Conservation (phyloP, 768 basidiomycete genomes). For the Collybiopsis luxurians region DNA sequence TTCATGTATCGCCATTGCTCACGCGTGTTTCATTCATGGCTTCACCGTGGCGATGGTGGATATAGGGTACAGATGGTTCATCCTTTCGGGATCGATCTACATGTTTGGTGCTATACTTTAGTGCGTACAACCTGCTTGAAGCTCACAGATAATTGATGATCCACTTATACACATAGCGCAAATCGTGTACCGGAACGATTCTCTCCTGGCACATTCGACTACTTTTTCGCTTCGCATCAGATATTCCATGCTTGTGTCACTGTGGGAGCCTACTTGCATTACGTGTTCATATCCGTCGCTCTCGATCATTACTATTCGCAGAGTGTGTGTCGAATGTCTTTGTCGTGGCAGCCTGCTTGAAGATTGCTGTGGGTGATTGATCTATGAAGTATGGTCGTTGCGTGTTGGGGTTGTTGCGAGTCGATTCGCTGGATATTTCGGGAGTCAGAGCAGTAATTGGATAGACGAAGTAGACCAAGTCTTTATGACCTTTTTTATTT, state of each 20-base stretch:
- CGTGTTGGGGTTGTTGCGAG: no score
- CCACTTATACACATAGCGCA: no score
- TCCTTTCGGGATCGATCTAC: conserved; percentile 69
- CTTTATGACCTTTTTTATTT: no score
- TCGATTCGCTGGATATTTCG: no score
- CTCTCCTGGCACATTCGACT: conserved; percentile 76
- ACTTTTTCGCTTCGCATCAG: conserved; percentile 82
- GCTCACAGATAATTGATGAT: no score
- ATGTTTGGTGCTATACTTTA: conserved; percentile 79
- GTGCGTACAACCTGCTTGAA: conserved; percentile 40
- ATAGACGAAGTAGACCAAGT: no score
- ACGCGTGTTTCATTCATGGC: conserved; percentile 61
- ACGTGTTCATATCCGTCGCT: conserved; percentile 50
- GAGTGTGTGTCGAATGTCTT: background rate
- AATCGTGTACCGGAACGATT: conserved; percentile 78
- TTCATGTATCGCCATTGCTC: conserved; percentile 64
- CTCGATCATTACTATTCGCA: conserved; percentile 55
- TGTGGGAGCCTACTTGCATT: conserved; percentile 67
- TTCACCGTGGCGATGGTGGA: conserved; percentile 47
- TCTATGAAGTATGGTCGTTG: no score
- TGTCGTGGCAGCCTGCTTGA: no score
- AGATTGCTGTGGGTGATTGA: no score
- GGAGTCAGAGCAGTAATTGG: no score
- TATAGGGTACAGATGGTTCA: conserved; percentile 71
- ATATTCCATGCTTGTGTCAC: conserved; percentile 85